These are phyloP conservation scores for Phytophthora fragariaefolia DNA, from an alignment of 352 stramenopile species.

Conservation along the genomic window DNA sequence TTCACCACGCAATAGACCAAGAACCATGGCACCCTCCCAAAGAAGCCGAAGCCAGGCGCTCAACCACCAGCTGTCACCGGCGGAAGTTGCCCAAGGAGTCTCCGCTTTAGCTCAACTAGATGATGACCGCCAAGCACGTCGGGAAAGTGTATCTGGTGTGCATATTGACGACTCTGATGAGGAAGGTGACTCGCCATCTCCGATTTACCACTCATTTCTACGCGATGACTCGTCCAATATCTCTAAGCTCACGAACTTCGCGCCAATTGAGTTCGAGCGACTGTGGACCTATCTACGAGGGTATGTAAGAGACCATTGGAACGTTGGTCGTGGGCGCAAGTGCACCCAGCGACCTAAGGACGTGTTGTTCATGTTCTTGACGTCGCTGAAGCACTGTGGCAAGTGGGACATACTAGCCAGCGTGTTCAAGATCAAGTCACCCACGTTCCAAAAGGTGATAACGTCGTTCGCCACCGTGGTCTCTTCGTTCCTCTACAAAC, in stretches of 20 bases:
- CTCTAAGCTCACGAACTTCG: background rate
- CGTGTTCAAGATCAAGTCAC: background rate
- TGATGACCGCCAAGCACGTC: background rate
- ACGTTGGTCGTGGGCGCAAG: background rate
- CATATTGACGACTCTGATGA: background rate
- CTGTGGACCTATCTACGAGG: too few species aligned
- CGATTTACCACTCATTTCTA: background rate
- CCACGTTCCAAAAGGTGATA: background rate
- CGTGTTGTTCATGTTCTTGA: conserved; percentile 4
- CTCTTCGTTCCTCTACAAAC: too few species aligned
- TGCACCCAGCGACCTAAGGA: background rate
- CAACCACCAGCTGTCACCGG: background rate
- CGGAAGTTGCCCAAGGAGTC: background rate
- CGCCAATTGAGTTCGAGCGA: background rate
- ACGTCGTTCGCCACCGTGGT: too few species aligned
- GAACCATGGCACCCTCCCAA: too few species aligned
- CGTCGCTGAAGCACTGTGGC: background rate
- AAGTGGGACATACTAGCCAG: conserved; percentile 2
- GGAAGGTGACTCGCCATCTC: background rate
- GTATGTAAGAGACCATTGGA: background rate
- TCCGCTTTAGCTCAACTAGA: background rate
- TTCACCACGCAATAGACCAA: too few species aligned
- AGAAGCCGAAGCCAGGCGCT: too few species aligned
- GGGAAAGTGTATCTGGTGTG: background rate
- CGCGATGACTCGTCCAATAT: background rate